Evolutionary conservation across 176 grass and related monocot species (phyloP).

Genomic region (Echinochloa phyllopogon): DNA sequence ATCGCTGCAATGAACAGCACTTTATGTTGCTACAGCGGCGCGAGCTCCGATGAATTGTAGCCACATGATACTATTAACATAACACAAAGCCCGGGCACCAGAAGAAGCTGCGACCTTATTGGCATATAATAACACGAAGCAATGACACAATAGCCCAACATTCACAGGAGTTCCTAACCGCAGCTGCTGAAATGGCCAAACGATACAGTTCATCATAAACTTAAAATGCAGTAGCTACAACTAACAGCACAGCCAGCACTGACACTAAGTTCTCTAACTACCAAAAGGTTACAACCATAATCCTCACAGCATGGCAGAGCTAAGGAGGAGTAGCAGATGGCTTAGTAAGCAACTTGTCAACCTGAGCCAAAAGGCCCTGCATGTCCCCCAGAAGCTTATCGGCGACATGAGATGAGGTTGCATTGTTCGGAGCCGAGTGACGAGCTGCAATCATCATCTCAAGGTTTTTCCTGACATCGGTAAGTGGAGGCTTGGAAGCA

Average conservation of each 20-base stretch:
- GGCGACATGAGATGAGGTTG: constrained; percentile 29
- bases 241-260: constrained; percentile 3
- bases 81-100: neutral
- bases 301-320: neutral
- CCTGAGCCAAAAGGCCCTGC: constrained; percentile 74
- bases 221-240: constrained; percentile 21
- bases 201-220: constrained; percentile 24
- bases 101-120: constrained; percentile 5
- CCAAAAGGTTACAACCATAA: constrained; percentile 8
- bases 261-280: constrained; percentile 33
- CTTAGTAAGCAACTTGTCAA: constrained; percentile 54
- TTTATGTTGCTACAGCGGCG: too few relatives aligned
- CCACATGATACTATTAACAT: neutral
- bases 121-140: constrained; percentile 5
- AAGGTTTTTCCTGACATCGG: constrained; percentile 76
- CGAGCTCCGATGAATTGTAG: neutral
- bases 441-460: constrained; percentile 82
- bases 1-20: too few relatives aligned
- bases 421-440: constrained; percentile 35
- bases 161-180: constrained; percentile 29
- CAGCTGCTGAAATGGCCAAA: constrained; percentile 34
- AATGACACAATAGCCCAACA: constrained; percentile 4
- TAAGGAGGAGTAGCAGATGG: constrained; percentile 45
- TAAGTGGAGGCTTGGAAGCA: constrained; percentile 52
- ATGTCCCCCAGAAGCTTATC: constrained; percentile 70